Evolutionary conservation across 345 rosid genomes (phyloP).

Genomic region (Anacardium occidentale): DNA sequence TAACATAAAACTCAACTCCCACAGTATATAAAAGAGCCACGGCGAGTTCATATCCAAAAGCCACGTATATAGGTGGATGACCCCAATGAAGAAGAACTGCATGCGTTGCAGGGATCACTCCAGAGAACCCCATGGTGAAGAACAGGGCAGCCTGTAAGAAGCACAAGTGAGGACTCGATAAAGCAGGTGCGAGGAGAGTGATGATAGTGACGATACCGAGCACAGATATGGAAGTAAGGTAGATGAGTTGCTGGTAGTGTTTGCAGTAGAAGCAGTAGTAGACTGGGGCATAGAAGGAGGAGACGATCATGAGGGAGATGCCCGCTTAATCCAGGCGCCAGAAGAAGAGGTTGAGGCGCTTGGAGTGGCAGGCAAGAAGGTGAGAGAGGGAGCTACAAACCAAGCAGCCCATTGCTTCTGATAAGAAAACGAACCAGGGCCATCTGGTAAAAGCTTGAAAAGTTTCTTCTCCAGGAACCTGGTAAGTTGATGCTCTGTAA

Average conservation of each 20-base stretch:
- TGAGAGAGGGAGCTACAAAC: slow-evolving; percentile 50
- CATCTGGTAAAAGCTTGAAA: slow-evolving; percentile 51
- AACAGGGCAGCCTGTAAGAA: slow-evolving; percentile 72
- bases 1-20: slow-evolving; percentile 68
- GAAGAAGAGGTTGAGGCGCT: slow-evolving; percentile 64
- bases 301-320: slow-evolving; percentile 87
- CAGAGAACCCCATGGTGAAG: slow-evolving; percentile 85
- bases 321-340: slow-evolving; percentile 97
- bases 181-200: slow-evolving; percentile 71
- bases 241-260: slow-evolving; percentile 53
- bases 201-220: slow-evolving; percentile 68
- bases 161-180: slow-evolving; percentile 62
- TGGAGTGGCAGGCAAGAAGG: slow-evolving; percentile 91
- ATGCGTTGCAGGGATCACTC: slow-evolving; percentile 75
- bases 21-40: slow-evolving; percentile 71
- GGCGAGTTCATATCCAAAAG: slow-evolving; percentile 64
- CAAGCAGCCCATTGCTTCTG: slow-evolving; percentile 89
- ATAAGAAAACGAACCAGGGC: slow-evolving; percentile 91
- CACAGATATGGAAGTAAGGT: slow-evolving; percentile 63
- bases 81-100: slow-evolving; percentile 69
- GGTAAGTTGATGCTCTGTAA: slow-evolving; percentile 36
- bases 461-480: slow-evolving; percentile 27
- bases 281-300: slow-evolving; percentile 84
- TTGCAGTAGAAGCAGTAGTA: slow-evolving; percentile 83
- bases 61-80: slow-evolving; percentile 53